Base-by-base conservation (phyloP, 495 filamentous ascomycete species). In the Chaetomium fimeti region DNA sequence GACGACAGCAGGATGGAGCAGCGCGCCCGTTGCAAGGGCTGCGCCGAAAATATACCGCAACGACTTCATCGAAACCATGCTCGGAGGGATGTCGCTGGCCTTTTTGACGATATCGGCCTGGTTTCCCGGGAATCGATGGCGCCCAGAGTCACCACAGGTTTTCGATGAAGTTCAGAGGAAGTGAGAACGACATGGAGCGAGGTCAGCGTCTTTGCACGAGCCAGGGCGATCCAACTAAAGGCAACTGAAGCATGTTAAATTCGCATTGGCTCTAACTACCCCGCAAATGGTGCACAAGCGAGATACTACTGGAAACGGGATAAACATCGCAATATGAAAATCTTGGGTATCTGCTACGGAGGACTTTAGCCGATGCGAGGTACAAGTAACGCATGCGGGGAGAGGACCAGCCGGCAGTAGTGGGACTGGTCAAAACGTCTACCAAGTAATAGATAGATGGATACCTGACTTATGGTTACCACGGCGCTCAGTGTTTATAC, bases 321-420 rank as follows among this genome's bases (percentile, higher is more conserved):
- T 48, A 22, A 15, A 48, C 45, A 48, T 6, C n/a, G 0, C 16
- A 48, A 48, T 48, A 5, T 48, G 6, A 48, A 13, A 22, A 48
- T 48, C n/a, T 48, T 7, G 18, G n/a, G 9, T 22, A 22, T 3
- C 16, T 48, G 16, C 9, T 36, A 5, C 45, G 22, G 45, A 22
- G 4, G 18, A 20, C 45, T 62, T 62, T 62, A 62, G 36, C 60
- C 60, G 49, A 16, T 51, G 45, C 27, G 11, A 27, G 48, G n/a
- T 48, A n/a, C n/a, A n/a, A n/a, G n/a, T n/a, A n/a, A n/a, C n/a
- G n/a, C n/a, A n/a, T n/a, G n/a, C n/a, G n/a, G n/a, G 45, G 3
- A n/a, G 45, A 48, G 45, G 16, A 16, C 16, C 4, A 42, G 40
- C 40, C 40, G 40, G 40, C 40, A 36, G 32, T 36, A 36, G 32